Evolutionary conservation across 805 yeast species (phyloP).

Genomic region (Hanseniaspora nectarophila): DNA sequence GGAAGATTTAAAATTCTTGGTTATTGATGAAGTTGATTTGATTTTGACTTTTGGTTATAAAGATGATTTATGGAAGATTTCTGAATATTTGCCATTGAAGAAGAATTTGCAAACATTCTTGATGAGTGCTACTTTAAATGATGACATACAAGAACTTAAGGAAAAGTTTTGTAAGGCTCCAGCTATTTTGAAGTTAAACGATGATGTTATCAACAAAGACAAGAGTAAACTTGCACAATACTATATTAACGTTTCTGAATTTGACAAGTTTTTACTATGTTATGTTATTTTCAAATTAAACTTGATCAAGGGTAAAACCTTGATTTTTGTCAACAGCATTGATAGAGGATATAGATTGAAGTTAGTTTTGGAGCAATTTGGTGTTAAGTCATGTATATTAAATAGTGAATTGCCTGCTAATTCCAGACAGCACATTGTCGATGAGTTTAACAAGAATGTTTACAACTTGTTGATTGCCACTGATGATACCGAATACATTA

Average conservation of each 20-base stretch:
- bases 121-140: conserved; percentile 92
- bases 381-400: conserved; percentile 74
- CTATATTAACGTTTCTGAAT: conserved; percentile 74
- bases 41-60: conserved; percentile 80
- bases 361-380: conserved; percentile 86
- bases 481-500: conserved; percentile 63
- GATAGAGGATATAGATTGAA: conserved; percentile 92
- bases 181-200: conserved; percentile 68
- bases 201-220: conserved; percentile 43
- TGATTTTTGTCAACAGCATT: conserved; percentile 82
- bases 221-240: conserved; percentile 64
- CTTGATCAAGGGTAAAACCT: conserved; percentile 79
- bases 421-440: conserved; percentile 88
- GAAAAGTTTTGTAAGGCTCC: conserved; percentile 67
- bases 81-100: conserved; percentile 54
- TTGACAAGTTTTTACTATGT: conserved; percentile 80
- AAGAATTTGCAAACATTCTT: conserved; percentile 75
- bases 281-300: conserved; percentile 85
- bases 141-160: conserved; percentile 70
- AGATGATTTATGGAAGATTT: conserved; percentile 64
- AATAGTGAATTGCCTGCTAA: conserved; percentile 88
- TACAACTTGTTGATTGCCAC: conserved; percentile 86
- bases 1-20: conserved; percentile 51
- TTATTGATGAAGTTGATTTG: conserved; percentile 91
- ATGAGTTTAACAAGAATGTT: conserved; percentile 82